phyloP scores from a whole-genome alignment of 1,284 basidiomycete genomes.

The Anthracocystis setariae region DNA sequence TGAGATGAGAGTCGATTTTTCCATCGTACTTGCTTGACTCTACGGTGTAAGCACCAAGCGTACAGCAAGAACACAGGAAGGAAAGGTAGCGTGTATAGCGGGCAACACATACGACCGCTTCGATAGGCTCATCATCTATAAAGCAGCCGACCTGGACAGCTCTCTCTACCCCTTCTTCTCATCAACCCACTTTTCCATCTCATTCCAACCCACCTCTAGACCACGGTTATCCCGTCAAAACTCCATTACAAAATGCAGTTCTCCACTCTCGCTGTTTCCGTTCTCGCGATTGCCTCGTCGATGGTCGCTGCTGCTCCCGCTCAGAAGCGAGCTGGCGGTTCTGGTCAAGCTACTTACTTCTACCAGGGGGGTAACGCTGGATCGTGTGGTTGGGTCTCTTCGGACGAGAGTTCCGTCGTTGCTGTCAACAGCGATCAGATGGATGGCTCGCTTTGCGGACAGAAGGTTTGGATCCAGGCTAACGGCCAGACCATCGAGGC shows the following conservation, averaged over 20 bases:
- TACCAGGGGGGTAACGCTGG: constrained; percentile 58
- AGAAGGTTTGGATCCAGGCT: constrained; percentile 33
- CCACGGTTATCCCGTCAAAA: too few relatives aligned
- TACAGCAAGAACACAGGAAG: background rate
- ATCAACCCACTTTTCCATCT: constrained; percentile 1
- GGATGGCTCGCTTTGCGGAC: constrained; percentile 30
- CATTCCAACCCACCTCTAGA: too few relatives aligned
- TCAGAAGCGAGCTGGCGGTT: constrained; percentile 32
- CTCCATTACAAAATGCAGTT: constrained; percentile 52
- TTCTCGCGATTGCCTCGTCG: constrained; percentile 34
- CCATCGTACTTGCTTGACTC: too few relatives aligned
- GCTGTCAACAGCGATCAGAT: constrained; percentile 50
- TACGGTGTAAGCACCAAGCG: background rate
- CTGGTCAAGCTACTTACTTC: constrained; percentile 52
- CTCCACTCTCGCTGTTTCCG: constrained; percentile 41
- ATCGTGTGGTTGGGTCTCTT: constrained; percentile 52
- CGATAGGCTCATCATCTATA: constrained; percentile 17
- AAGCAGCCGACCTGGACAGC: constrained; percentile 4
- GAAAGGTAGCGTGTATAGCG: background rate
- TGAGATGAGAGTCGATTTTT: too few relatives aligned
- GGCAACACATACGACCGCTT: too few relatives aligned
- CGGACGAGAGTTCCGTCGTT: constrained; percentile 39
- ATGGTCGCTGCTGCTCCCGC: constrained; percentile 36
- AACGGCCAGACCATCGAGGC: constrained; percentile 51
- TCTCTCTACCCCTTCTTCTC: background rate